Evolutionary conservation across 2,329 filamentous ascomycete genomes (phyloP), one percentile per base, ranked within the genome.

Genomic region (Coniochaeta sp.): DNA sequence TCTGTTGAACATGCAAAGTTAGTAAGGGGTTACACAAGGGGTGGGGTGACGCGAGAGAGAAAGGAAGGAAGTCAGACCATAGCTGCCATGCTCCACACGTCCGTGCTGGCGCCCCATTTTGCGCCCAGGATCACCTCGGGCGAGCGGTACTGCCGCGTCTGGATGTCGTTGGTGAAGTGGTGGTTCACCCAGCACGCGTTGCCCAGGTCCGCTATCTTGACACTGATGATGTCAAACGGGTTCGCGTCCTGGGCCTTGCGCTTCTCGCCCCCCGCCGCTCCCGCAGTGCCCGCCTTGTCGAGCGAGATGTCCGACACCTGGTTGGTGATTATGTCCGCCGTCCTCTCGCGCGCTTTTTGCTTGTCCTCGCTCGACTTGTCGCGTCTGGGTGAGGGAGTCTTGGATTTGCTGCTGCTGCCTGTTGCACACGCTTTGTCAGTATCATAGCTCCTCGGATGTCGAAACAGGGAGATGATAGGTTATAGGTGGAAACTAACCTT

Each of bases 121-220:
- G 91, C 84, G 33, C 94, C 94, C 18, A 99, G 75, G 55, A 99
- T 97, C 52, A 99, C 94, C 71, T 99, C 94, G 1, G 94, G 94
- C 1, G 94, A 97, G 52, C 94, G 81, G 70, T 99, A 99, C 71
- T 99, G 94, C 63, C 94, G 81, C 8, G 94, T 99, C 68, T 99
- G 94, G 63, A 99, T 99, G 67, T 99, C 94, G 66, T 99, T 96
- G 65, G 94, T 99, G 71, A 99, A 99, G 71, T 99, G 94, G 67
- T 99, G 94, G 58, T 91, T 91, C 26, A 96, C 91, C 94, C 94
- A 99, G 74, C 94, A 99, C 18, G 94, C 94, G 67, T 99, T 99
- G 54, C 94, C 94, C 52, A 99, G 76, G 75, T 99, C 94, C 38
- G 94, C 94, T 73, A 99, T 99, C 75, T 99, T 99, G 68, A 99